phyloP scores from a whole-genome alignment of 208 protist genomes.

The Entamoeba moshkovskii region DNA sequence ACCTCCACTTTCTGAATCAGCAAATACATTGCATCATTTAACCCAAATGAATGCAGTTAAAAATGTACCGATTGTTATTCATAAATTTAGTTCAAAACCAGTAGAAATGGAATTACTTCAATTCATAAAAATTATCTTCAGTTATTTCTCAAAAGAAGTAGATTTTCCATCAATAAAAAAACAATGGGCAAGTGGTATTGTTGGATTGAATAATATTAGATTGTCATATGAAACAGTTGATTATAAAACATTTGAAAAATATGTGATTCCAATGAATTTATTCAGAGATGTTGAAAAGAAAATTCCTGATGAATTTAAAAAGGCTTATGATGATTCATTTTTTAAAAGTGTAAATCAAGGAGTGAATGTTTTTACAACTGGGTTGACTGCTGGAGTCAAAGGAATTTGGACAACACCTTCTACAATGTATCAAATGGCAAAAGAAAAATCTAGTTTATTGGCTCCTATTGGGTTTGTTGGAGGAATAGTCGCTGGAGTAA shows the following conservation, averaged over 20 bases:
- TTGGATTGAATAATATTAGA: not conserved
- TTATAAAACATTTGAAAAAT: not conserved
- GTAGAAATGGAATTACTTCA: not conserved
- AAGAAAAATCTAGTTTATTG: not conserved
- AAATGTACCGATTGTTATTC: not conserved
- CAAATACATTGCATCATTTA: not conserved
- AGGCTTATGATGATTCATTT: not conserved
- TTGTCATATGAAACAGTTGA: not conserved
- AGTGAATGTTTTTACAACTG: not conserved
- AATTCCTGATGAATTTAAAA: not conserved
- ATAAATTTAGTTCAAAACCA: not conserved
- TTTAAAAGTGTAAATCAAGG: not conserved
- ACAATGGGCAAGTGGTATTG: not conserved
- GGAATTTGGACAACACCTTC: not conserved
- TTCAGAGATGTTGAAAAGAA: not conserved
- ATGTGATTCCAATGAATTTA: not conserved
- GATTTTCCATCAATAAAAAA: not conserved
- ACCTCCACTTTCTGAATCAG: not conserved
- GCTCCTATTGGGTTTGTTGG: not conserved
- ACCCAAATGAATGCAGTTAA: not conserved
- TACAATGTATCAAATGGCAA: not conserved
- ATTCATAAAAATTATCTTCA: not conserved
- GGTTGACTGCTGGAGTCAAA: not conserved
- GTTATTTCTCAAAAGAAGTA: not conserved
- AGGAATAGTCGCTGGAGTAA: not conserved